Percentiles rank a stretch among this genome's conserved stretches.
phyloP scores from a whole-genome alignment of 2,329 filamentous ascomycete genomes.

The Sphaerostilbella broomeana region DNA sequence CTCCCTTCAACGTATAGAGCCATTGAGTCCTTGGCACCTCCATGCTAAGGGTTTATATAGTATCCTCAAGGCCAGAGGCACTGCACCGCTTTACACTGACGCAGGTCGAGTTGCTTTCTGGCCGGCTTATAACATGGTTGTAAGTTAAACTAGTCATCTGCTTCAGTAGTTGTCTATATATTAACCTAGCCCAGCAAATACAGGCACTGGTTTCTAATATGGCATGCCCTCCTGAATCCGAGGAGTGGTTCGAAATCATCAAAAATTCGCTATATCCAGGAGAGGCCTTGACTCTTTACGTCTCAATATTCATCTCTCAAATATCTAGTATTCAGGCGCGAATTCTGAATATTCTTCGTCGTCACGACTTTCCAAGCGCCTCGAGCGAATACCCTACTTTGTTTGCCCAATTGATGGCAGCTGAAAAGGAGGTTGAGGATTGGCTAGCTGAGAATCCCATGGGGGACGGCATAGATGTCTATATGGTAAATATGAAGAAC shows the following conservation, averaged over 20 bases:
- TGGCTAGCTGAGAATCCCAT: conserved; percentile 14
- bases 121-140: conserved; percentile 33
- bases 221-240: conserved; percentile 30
- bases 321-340: conserved; percentile 23
- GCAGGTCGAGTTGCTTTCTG: conserved; percentile 30
- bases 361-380: conserved; percentile 23
- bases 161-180: neutral
- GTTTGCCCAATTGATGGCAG: conserved; percentile 20
- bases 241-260: conserved; percentile 30
- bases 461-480: conserved; percentile 15
- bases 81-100: conserved; percentile 18
- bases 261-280: conserved; percentile 18
- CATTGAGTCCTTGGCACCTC: conserved; percentile 30
- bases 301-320: conserved; percentile 23
- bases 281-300: conserved; percentile 24
- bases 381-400: conserved; percentile 23
- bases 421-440: conserved; percentile 18
- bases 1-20: conserved; percentile 23
- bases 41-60: conserved; percentile 31
- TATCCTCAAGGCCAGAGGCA: conserved; percentile 31
- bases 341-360: conserved; percentile 22
- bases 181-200: conserved; percentile 29
- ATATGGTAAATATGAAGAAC: conserved; percentile 28
- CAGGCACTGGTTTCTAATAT: conserved; percentile 27
- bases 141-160: conserved; percentile 18